Conservation (phyloP, 2,329 filamentous ascomycete species). For the Ophiostoma sp. region DNA sequence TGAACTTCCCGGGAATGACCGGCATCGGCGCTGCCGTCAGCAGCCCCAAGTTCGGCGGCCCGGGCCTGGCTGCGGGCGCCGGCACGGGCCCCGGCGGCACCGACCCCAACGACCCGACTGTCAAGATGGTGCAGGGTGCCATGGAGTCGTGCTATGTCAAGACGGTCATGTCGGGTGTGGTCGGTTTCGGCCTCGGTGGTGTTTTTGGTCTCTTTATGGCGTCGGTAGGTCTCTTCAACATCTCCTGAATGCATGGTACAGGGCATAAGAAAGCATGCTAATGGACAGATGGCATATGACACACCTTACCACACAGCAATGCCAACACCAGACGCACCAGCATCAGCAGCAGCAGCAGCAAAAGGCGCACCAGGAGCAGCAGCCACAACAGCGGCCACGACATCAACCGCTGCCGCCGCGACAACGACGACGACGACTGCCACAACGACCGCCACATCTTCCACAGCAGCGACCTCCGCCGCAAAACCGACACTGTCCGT, state of each 20-base stretch:
- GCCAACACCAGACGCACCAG: constrained; percentile 24
- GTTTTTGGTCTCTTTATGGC: constrained; percentile 98
- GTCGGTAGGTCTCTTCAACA: constrained; percentile 52
- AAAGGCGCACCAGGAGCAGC: constrained; percentile 13
- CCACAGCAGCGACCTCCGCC: constrained; percentile 9
- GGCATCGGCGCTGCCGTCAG: constrained; percentile 28
- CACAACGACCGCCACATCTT: constrained; percentile 12
- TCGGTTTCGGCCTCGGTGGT: constrained; percentile 90
- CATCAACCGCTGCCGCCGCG: background rate
- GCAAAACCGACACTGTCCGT: constrained; percentile 2
- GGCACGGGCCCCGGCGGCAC: constrained; percentile 26
- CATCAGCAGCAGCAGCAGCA: constrained; percentile 12
- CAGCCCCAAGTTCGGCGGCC: constrained; percentile 30
- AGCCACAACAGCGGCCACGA: constrained; percentile 7
- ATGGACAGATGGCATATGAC: constrained; percentile 87
- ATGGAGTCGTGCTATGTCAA: constrained; percentile 95
- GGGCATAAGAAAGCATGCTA: background rate
- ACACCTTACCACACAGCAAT: constrained; percentile 64
- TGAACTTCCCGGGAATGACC: constrained; percentile 26
- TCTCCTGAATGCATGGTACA: background rate
- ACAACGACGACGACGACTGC: constrained; percentile 6
- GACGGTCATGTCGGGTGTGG: constrained; percentile 80
- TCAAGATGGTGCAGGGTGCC: constrained; percentile 67
- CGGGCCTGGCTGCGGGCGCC: constrained; percentile 30
- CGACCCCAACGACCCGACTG: constrained; percentile 45